phyloP scores from a whole-genome alignment of 805 yeast genomes.

The Saturnispora mendoncae region DNA sequence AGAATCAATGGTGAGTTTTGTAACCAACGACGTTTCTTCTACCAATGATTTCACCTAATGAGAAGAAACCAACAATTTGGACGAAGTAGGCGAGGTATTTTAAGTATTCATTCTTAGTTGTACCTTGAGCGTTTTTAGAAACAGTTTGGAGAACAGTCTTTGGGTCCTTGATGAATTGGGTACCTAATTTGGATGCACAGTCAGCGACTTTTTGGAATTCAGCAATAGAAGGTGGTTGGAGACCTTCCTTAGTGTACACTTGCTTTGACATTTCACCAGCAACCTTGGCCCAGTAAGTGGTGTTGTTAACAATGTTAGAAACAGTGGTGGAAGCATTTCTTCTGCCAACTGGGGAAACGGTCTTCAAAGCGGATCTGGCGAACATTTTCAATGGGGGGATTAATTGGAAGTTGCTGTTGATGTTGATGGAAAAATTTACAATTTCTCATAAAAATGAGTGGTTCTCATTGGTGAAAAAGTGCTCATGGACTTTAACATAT shows the following conservation, averaged over 20 bases:
- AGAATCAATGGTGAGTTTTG: conserved; percentile 34
- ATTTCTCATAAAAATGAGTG: not conserved
- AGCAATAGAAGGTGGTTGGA: conserved; percentile 78
- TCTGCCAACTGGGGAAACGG: conserved; percentile 25
- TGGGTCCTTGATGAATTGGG: conserved; percentile 49
- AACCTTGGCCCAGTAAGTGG: conserved; percentile 72
- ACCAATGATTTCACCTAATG: conserved; percentile 93
- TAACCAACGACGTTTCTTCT: conserved; percentile 92
- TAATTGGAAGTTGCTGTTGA: not conserved
- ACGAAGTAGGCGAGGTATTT: conserved; percentile 68
- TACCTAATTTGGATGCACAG: conserved; percentile 37
- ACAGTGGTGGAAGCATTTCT: conserved; percentile 33
- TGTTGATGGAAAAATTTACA: not conserved
- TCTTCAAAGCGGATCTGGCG: conserved; percentile 28
- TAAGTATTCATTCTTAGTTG: conserved; percentile 46
- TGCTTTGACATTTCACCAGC: conserved; percentile 50
- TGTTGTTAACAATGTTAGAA: conserved; percentile 35
- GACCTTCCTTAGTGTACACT: conserved; percentile 84
- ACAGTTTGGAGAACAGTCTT: conserved; percentile 41
- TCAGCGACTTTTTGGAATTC: conserved; percentile 73
- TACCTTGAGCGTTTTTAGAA: conserved; percentile 32
- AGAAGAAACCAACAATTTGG: conserved; percentile 84
- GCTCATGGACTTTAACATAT: not conserved
- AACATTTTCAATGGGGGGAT: conserved; percentile 19
- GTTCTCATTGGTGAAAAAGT: not conserved